A percentile compares a stretch with the other conserved stretches of the same genome.
Evolutionary conservation across 371 early-diverging fungal species (phyloP).

Genomic region (Mortierella sp.): DNA sequence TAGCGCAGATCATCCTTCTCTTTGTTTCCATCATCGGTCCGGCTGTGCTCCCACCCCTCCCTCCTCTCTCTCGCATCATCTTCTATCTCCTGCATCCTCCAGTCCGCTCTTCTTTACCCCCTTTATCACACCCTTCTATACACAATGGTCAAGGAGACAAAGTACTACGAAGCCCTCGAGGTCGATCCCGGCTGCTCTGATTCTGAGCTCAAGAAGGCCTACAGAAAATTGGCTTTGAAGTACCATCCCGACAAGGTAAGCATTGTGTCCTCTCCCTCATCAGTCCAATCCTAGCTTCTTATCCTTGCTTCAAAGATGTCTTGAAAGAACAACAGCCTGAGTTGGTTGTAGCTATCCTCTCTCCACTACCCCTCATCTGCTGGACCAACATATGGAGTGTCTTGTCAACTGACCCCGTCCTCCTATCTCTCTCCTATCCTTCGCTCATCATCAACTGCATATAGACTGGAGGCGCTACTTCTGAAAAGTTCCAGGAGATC

Average conservation of each 20-base stretch:
- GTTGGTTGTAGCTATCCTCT: no score
- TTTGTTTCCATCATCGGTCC: conserved; percentile 10
- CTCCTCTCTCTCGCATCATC: conserved; percentile 1
- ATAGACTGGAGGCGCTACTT: conserved; percentile 67
- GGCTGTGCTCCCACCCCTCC: background rate
- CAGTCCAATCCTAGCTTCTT: no score
- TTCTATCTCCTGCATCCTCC: background rate
- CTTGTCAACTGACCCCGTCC: background rate
- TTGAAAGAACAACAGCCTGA: no score
- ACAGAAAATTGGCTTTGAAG: conserved; percentile 95
- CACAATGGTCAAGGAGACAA: conserved; percentile 62
- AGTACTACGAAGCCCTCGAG: conserved; percentile 93
- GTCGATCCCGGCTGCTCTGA: conserved; percentile 85
- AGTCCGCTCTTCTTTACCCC: background rate
- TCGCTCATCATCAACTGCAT: background rate
- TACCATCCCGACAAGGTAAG: conserved; percentile 94
- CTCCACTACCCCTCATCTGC: no score
- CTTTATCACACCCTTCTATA: background rate
- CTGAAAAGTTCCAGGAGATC: conserved; percentile 94
- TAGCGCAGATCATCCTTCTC: conserved; percentile 10
- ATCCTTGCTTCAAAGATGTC: no score
- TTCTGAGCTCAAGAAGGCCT: conserved; percentile 92
- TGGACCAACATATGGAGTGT: no score
- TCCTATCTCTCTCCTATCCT: background rate
- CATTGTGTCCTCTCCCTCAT: no score